Evolutionary conservation across 1,284 basidiomycete genomes (phyloP), one percentile per base, ranked within the genome.

Genomic region (Ustilago bromivora): DNA sequence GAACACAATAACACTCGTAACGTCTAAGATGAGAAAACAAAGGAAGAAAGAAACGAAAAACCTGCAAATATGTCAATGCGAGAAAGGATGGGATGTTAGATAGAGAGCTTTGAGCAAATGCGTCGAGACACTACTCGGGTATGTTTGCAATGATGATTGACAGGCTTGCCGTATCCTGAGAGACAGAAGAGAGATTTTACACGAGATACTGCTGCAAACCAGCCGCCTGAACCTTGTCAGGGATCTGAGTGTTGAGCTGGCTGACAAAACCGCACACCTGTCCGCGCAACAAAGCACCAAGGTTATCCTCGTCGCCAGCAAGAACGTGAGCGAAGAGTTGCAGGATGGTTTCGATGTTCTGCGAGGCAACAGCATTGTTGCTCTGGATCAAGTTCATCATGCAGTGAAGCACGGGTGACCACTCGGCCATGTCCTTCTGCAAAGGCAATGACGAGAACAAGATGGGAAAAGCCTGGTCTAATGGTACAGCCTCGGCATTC

Each of bases 361-460:
- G 89, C 66, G 97, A 89, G 1, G 91, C 89, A 46, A 90, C 89
- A 12, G 88, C 84, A 41, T 94, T 91, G 85, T 92, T 91, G 49
- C 89, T 90, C 80, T 91, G 90, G 90, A 96, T 95, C 57, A 99
- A 89, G 77, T 92, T 89, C 90, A 99, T 95, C 83, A 99, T 89
- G 32, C 93, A 92, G 53, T 91, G 90, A 90, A 97, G 96, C 54
- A 96, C 92, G 0, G 96, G 92, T 49, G 82, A 76, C 84, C 84
- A 86, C 66, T 86, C 84, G 60, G 95, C 90, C 82, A 90, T 91
- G 88, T 98, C 96, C 85, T 94, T 92, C 85, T 92, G 91, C 76
- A 99, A 89, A 4, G 96, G 96, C 51, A 99, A 89, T 49, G 93
- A 92, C 40, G 89, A 89, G 70, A 97, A 88, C 84, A 98, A 91